Percentiles rank a stretch among this genome's conserved stretches.
These are phyloP conservation scores for Earliella scabrosa DNA, from an alignment of 1,284 basidiomycete genomes.

Conservation along the genomic window DNA sequence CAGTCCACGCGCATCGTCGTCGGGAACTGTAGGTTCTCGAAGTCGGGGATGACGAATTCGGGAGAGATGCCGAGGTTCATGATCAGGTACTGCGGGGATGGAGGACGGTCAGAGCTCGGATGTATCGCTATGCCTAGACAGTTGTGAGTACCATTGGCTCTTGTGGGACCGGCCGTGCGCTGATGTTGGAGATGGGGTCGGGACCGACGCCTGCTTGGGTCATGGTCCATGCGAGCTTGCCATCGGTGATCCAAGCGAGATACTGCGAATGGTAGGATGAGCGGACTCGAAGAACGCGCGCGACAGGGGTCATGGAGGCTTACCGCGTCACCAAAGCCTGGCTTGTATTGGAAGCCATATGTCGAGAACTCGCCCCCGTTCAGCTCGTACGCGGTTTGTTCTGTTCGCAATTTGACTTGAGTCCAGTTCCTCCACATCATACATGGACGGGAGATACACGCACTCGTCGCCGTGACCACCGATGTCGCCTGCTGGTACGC, in stretches of 20 bases:
- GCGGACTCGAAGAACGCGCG: too few relatives aligned
- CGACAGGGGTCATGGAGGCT: slow-evolving; percentile 11
- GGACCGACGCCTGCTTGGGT: slow-evolving; percentile 73
- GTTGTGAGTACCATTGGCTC: slow-evolving; percentile 73
- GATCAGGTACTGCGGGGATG: slow-evolving; percentile 55
- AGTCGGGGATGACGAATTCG: slow-evolving; percentile 60
- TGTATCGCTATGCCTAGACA: neutral
- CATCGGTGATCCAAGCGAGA: slow-evolving; percentile 78
- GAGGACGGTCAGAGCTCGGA: slow-evolving; percentile 1
- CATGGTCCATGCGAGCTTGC: slow-evolving; percentile 75
- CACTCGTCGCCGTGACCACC: slow-evolving; percentile 29
- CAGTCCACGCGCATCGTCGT: slow-evolving; percentile 79
- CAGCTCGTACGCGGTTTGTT: too few relatives aligned
- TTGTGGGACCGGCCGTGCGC: slow-evolving; percentile 75
- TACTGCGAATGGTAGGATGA: slow-evolving; percentile 47
- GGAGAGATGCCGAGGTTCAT: slow-evolving; percentile 81
- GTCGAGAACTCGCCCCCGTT: too few relatives aligned
- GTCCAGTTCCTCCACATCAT: too few relatives aligned
- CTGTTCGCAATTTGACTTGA: too few relatives aligned
- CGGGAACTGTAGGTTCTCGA: slow-evolving; percentile 71
- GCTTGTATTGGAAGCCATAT: slow-evolving; percentile 11
- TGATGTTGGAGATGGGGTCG: slow-evolving; percentile 68
- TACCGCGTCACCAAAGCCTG: slow-evolving; percentile 36
- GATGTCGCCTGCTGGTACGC: slow-evolving; percentile 54
- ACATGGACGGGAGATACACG: too few relatives aligned